Conservation (phyloP, 257 asterid genomes). For the Rehmannia glutinosa region DNA sequence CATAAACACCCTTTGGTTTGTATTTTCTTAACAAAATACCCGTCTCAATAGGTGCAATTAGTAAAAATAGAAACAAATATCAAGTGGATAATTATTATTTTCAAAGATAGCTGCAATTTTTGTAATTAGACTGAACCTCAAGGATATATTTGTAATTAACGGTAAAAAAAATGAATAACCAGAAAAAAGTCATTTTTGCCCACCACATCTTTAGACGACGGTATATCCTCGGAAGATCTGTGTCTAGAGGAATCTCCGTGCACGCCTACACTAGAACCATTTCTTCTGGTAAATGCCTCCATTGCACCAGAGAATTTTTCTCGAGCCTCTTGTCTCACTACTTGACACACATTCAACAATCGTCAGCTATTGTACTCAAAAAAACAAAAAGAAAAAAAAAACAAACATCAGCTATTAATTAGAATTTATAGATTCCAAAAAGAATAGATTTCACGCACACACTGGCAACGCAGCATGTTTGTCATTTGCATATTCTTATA, state of each 20-base stretch:
- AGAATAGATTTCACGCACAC: neutral
- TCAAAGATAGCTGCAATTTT: neutral
- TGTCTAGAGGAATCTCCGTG: slow-evolving; percentile 59
- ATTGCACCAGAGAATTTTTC: slow-evolving; percentile 56
- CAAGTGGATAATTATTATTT: neutral
- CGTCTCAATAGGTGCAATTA: neutral
- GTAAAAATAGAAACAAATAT: neutral
- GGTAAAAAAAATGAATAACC: neutral
- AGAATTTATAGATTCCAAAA: neutral
- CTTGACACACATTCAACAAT: slow-evolving; percentile 11
- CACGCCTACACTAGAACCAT: slow-evolving; percentile 46
- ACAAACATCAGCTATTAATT: slow-evolving; percentile 6
- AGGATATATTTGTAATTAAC: neutral
- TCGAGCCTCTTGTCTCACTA: slow-evolving; percentile 61
- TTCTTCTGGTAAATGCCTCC: slow-evolving; percentile 59
- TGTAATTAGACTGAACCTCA: neutral
- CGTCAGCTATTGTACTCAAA: neutral
- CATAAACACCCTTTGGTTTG: no score
- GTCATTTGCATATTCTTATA: neutral
- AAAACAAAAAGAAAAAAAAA: no score
- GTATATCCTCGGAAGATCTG: slow-evolving; percentile 50
- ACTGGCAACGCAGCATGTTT: neutral
- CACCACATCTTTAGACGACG: slow-evolving; percentile 73
- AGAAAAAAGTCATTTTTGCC: neutral
- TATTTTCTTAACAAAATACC: neutral